Percentiles rank a stretch among this genome's conserved stretches.
Evolutionary conservation across 352 stramenopile genomes (phyloP).

Genomic region (Thraustotheca clavata): DNA sequence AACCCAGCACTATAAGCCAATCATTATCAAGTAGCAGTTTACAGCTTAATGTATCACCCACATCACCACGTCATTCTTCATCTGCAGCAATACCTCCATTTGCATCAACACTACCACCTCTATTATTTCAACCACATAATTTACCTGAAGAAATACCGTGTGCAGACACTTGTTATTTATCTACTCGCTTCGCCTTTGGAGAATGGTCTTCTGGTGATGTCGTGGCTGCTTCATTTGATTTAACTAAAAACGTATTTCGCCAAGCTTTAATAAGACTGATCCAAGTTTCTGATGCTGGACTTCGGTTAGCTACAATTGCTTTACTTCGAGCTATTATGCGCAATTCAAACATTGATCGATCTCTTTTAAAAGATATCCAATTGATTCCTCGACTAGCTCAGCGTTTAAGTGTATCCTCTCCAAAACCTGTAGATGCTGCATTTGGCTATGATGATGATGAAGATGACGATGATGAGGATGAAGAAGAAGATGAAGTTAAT

Average conservation of each 20-base stretch:
- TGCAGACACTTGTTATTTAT: neutral
- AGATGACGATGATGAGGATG: slow-evolving; percentile 9
- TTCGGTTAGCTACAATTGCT: slow-evolving; percentile 2
- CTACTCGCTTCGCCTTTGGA: slow-evolving; percentile 22
- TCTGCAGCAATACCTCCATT: neutral
- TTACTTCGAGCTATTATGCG: neutral
- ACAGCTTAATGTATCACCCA: neutral
- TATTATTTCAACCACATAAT: slow-evolving; percentile 1
- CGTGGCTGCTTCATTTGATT: slow-evolving; percentile 25
- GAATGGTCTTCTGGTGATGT: slow-evolving; percentile 75
- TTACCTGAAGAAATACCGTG: neutral
- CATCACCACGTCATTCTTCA: neutral
- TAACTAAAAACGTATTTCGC: neutral
- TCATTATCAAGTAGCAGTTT: too few species aligned
- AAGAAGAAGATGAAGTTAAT: slow-evolving; percentile 22
- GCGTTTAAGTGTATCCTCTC: slow-evolving; percentile 15
- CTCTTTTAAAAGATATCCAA: slow-evolving; percentile 14
- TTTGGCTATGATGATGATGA: slow-evolving; percentile 22
- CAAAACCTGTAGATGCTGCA: slow-evolving; percentile 17
- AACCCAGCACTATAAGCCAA: too few species aligned
- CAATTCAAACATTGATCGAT: slow-evolving; percentile 19
- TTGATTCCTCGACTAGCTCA: neutral
- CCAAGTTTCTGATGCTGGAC: neutral
- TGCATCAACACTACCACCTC: neutral
- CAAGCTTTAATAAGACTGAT: slow-evolving; percentile 14